These are phyloP conservation scores for Aspergillus sp. DNA, from an alignment of 2,329 filamentous ascomycete species.

Conservation along the genomic window DNA sequence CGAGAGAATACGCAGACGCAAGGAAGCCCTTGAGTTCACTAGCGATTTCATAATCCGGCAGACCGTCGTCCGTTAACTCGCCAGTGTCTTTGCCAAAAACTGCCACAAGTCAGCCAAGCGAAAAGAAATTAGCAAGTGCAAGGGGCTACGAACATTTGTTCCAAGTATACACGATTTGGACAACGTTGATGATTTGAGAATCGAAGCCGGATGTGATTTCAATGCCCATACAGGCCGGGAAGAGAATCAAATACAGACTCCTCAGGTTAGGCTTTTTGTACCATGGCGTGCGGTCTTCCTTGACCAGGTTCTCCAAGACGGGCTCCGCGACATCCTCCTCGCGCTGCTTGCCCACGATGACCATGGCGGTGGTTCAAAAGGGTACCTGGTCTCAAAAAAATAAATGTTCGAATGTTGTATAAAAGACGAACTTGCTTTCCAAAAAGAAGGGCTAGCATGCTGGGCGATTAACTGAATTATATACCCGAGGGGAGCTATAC, in stretches of 20 bases:
- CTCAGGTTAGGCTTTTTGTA: slow-evolving; percentile 62
- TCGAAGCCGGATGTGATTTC: slow-evolving; percentile 64
- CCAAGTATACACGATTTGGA: slow-evolving; percentile 42
- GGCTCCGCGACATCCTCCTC: slow-evolving; percentile 26
- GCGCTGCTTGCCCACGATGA: slow-evolving; percentile 22
- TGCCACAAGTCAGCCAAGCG: slow-evolving; percentile 12
- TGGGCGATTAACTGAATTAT: not conserved
- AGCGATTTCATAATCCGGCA: slow-evolving; percentile 20
- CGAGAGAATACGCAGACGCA: slow-evolving; percentile 60
- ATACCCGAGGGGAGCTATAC: slow-evolving; percentile 9
- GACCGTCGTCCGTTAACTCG: slow-evolving; percentile 16
- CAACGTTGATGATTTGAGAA: slow-evolving; percentile 50
- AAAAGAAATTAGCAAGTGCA: not conserved
- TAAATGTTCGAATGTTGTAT: no score
- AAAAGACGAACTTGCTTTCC: no score
- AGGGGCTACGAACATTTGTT: slow-evolving; percentile 31
- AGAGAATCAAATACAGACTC: slow-evolving; percentile 57
- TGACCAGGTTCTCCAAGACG: slow-evolving; percentile 20
- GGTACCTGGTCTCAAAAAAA: not conserved
- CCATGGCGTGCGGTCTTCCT: slow-evolving; percentile 49
- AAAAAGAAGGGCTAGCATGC: not conserved
- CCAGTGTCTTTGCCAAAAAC: slow-evolving; percentile 26
- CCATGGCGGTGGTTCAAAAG: slow-evolving; percentile 14
- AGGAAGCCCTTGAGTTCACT: slow-evolving; percentile 50
- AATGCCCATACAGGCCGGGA: slow-evolving; percentile 62